phyloP scores from a whole-genome alignment of 31 red algal species.

The Asparagopsis taxiformis region DNA sequence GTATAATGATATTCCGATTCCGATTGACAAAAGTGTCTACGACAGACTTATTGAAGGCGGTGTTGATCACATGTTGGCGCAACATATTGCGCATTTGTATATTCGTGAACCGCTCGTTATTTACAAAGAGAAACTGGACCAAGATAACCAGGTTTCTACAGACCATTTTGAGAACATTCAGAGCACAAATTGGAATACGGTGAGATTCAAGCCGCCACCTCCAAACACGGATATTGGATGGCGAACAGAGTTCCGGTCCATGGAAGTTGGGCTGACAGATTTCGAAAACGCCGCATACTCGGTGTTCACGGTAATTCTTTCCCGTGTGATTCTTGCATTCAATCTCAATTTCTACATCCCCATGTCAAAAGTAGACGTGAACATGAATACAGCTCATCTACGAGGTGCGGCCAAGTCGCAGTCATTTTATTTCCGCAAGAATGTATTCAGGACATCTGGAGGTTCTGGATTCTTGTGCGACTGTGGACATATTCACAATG shows the following conservation, averaged over 20 bases:
- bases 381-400: conserved; percentile 85
- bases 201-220: conserved; percentile 96
- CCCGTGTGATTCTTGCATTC: conserved; percentile 94
- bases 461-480: conserved; percentile 56
- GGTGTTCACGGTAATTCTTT: conserved; percentile 95
- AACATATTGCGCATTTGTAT: conserved; percentile 96
- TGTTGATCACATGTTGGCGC: conserved; percentile 89
- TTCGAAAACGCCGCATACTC: conserved; percentile 99
- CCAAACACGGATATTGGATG: conserved; percentile 85
- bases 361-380: conserved; percentile 89
- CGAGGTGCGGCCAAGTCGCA: conserved; percentile 55
- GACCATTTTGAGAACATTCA: conserved; percentile 99
- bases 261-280: conserved; percentile 97
- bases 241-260: conserved; percentile 95
- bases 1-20: conserved; percentile 92
- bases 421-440: conserved; percentile 89
- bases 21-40: conserved; percentile 73
- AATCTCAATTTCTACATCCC: conserved; percentile 99
- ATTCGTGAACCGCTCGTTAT: conserved; percentile 97
- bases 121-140: conserved; percentile 74
- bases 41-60: conserved; percentile 65
- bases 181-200: conserved; percentile 99
- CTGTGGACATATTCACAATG: conserved; percentile 74
- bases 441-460: conserved; percentile 73
- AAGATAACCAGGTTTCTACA: conserved; percentile 62